Evolutionary conservation across 2,329 filamentous ascomycete genomes (phyloP), one percentile per base, ranked within the genome.

Genomic region (Apiospora hydei): DNA sequence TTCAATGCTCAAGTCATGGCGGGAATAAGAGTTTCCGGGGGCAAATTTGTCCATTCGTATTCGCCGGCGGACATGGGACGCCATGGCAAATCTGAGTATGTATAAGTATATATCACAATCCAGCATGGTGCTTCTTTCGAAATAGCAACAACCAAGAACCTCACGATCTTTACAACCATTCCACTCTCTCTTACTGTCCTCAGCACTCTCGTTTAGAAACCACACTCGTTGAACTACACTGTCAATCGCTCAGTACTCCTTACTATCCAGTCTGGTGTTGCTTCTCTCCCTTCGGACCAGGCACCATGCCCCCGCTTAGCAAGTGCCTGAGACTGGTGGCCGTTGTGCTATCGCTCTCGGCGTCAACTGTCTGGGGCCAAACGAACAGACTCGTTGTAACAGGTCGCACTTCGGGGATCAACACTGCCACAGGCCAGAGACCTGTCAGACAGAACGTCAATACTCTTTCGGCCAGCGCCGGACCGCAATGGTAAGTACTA

Each of bases 361-460:
- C 57, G n/a, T 24, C 34, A 64, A 64, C 34, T 16, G 67, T 67
- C 24, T 71, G 72, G 67, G 72, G 67, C 43, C 67, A 73, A 11
- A 41, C 57, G 30, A 21, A 16, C 30, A 72, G 69, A 14, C 72
- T 79, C 11, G 73, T 76, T 2, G 75, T 80, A 11, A 75, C 73
- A 30, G 78, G 78, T n/a, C 70, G 77, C 69, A 76, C 73, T 16
- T 78, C 78, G 34, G 78, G 78, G 7, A 74, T 80, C 44, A 70
- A 76, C 46, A 70, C 74, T 38, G 70, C 70, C 24, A 84, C 83
- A 16, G 83, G 83, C 4, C 80, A 83, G 69, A 80, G 83, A 44
- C 88, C 88, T 7, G 71, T 80, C 53, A 83, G 88, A 69, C 79
- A 80, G 72, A 85, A 86, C 73, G 86, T 90, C 73, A 85, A 87